A percentile compares a stretch with the other conserved stretches of the same genome.
Evolutionary conservation across 331 rosid genomes (phyloP).

Genomic region (Erythrophleum ivorense): DNA sequence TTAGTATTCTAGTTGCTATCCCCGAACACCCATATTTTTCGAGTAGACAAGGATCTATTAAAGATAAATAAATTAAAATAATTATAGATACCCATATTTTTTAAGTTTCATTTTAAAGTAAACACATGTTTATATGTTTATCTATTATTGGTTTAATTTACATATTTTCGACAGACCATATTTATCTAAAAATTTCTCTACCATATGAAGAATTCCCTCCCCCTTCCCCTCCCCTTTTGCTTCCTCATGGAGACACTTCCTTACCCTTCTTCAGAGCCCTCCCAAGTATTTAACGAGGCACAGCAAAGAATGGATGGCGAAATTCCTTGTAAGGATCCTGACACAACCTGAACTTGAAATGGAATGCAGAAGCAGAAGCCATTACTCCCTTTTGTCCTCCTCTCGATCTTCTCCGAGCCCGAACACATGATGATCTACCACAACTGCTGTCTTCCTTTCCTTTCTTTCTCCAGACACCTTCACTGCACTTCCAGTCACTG

Average conservation of each 20-base stretch:
- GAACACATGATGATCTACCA: slow-evolving; percentile 39
- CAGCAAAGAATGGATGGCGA: slow-evolving; percentile 30
- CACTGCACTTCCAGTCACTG: slow-evolving; percentile 42
- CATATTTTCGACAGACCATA: neutral
- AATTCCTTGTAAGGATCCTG: slow-evolving; percentile 11
- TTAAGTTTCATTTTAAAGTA: neutral
- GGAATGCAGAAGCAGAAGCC: slow-evolving; percentile 7
- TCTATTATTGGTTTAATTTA: neutral
- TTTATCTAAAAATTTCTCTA: neutral
- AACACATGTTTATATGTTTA: neutral
- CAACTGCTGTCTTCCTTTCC: slow-evolving; percentile 46
- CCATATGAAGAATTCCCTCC: slow-evolving; percentile 19
- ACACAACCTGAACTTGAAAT: slow-evolving; percentile 13
- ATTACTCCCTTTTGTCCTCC: slow-evolving; percentile 54
- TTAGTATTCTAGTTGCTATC: slow-evolving; percentile 22
- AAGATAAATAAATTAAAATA: neutral
- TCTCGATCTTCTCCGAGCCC: slow-evolving; percentile 48
- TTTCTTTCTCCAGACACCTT: slow-evolving; percentile 52
- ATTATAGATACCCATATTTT: neutral
- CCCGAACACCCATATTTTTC: neutral
- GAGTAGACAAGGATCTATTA: neutral
- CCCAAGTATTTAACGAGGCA: slow-evolving; percentile 31
- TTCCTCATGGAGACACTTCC: slow-evolving; percentile 28
- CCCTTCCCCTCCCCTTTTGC: slow-evolving; percentile 19
- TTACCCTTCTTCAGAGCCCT: slow-evolving; percentile 8